phyloP scores from a whole-genome alignment of 2,329 filamentous ascomycete genomes.

The Apiospora saccharicola region DNA sequence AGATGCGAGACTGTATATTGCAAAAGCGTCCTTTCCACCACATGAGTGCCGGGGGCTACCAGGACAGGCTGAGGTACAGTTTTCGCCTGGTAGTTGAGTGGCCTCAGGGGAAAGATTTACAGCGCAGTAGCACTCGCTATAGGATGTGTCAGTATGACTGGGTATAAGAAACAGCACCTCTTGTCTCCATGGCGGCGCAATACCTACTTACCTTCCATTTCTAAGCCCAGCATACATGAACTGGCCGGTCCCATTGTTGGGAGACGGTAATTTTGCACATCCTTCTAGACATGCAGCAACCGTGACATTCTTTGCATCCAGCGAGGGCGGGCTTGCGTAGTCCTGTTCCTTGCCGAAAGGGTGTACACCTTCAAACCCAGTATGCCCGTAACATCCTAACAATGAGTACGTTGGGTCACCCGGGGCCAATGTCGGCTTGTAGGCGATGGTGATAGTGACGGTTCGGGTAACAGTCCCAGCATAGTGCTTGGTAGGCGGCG shows the following conservation, averaged over 20 bases:
- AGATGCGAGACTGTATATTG: constrained; percentile 33
- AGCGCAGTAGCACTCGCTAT: constrained; percentile 38
- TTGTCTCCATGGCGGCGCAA: neutral
- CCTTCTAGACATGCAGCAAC: constrained; percentile 34
- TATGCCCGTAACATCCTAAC: constrained; percentile 37
- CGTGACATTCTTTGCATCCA: constrained; percentile 33
- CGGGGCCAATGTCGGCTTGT: constrained; percentile 36
- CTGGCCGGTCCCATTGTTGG: constrained; percentile 17
- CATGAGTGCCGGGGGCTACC: constrained; percentile 35
- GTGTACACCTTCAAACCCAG: constrained; percentile 27
- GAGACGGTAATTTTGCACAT: constrained; percentile 30
- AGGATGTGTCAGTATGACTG: neutral
- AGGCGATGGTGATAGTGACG: constrained; percentile 38
- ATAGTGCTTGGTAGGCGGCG: constrained; percentile 20
- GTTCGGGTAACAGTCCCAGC: constrained; percentile 32
- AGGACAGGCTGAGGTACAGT: constrained; percentile 36
- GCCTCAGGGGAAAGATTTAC: neutral
- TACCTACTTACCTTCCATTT: constrained; percentile 36
- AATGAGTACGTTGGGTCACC: constrained; percentile 34
- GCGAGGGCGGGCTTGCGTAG: constrained; percentile 29
- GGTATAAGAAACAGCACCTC: neutral
- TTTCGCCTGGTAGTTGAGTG: constrained; percentile 29
- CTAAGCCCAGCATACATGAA: constrained; percentile 36
- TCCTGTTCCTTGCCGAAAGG: constrained; percentile 34
- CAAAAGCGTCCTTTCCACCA: constrained; percentile 34